Base-by-base conservation (phyloP, 1,139 yeast species). In the Saccharomyces hybrid region DNA sequence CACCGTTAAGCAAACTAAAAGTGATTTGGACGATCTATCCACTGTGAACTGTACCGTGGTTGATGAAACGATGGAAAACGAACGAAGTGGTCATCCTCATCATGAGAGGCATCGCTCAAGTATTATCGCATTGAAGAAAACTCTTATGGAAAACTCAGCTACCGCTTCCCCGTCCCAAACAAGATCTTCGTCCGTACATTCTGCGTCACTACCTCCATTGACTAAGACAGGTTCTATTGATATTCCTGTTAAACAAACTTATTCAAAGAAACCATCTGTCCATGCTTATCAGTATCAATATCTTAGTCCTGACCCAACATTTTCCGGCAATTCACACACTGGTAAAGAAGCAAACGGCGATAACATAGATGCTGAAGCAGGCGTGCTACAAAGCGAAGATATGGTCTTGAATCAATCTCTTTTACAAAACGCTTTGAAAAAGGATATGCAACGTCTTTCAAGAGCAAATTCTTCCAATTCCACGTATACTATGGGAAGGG, bases 361-460 rank as follows among this genome's bases (percentile, higher is more conserved):
- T 32, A 54, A 59, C 38, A 55, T 53, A 16, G 64, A 63, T 49
- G 56, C 51, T 5, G 62, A 59, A 14, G 57, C 56, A 5, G 68
- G 64, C 11, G 53, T 60, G 14, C 46, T 64, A 47, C 65, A 64
- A 34, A 55, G 58, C 41, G 61, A 60, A 30, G 70, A 66, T 50
- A 62, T 61, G 23, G 59, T 64, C 6, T 48, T 65, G 30, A 66
- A 64, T 50, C 63, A 62, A 49, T 53, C 64, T 2, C 49, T 61
- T 7, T 50, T 66, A 26, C 62, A 64, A 28, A 54, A 57, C 34
- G 59, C 56, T 28, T 28, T 64, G 25, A 61, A 60, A 48, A 62
- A 61, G 28, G 68, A 64, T 32, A 59, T 63, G 64, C 42, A 34
- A 34, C 42, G 42, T 7, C 42, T 34, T 16, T 34, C 42, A 63